These are phyloP conservation scores for Picochlorum sp. DNA, from an alignment of 139 green algal genomes.

Conservation along the genomic window DNA sequence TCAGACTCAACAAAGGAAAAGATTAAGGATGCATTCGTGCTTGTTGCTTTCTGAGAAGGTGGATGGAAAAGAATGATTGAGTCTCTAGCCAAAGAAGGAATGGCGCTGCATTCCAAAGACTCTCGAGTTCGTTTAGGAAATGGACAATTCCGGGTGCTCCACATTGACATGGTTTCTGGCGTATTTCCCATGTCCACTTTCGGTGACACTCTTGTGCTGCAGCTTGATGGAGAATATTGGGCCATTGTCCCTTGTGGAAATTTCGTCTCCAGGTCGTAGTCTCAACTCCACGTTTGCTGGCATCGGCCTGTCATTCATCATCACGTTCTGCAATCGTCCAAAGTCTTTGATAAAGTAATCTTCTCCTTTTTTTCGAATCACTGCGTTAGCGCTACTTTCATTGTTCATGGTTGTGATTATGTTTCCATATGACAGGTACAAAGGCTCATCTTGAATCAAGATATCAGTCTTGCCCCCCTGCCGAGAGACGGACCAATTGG, in stretches of 20 bases:
- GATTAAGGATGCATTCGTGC: too few species aligned
- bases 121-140: too few species aligned
- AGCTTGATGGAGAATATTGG: conserved; percentile 47
- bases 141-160: background rate
- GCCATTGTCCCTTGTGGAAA: conserved; percentile 40
- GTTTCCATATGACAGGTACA: background rate
- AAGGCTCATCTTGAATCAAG: background rate
- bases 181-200: conserved; percentile 5
- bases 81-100: too few species aligned
- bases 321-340: conserved; percentile 5
- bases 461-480: conserved; percentile 24
- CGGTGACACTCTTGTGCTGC: conserved; percentile 31
- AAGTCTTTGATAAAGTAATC: conserved; percentile 29
- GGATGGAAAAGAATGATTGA: too few species aligned
- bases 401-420: background rate
- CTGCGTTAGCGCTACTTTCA: background rate
- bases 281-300: background rate
- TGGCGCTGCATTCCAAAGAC: too few species aligned
- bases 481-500: conserved; percentile 56
- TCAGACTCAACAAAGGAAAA: too few species aligned
- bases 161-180: background rate
- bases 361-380: conserved; percentile 2
- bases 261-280: conserved; percentile 30
- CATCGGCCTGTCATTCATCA: background rate
- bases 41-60: too few species aligned